These are phyloP conservation scores for Aspergillus cavernicola DNA, from an alignment of 495 filamentous ascomycete genomes.

Conservation along the genomic window DNA sequence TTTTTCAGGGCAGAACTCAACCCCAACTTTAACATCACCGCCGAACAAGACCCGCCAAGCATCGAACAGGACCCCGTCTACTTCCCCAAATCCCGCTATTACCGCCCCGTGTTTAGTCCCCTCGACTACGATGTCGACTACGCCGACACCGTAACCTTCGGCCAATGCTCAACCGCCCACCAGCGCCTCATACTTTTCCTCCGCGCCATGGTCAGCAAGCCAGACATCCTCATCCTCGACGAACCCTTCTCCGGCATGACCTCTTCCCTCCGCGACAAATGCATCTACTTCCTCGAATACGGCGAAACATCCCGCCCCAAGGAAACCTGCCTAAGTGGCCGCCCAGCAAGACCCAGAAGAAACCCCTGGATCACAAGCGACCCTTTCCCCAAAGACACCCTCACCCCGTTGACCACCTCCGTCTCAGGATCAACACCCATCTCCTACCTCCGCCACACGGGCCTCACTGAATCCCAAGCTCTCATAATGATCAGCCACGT, in stretches of 20 bases:
- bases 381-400: too few species aligned
- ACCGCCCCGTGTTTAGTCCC: slow-evolving; percentile 12
- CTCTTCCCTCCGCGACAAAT: slow-evolving; percentile 75
- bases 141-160: slow-evolving; percentile 67
- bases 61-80: slow-evolving; percentile 2
- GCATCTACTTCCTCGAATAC: slow-evolving; percentile 67
- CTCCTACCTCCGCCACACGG: slow-evolving; percentile 20
- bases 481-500: slow-evolving; percentile 85
- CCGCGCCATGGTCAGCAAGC: slow-evolving; percentile 73
- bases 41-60: slow-evolving; percentile 7
- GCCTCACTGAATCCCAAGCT: slow-evolving; percentile 64
- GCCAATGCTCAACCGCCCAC: slow-evolving; percentile 68
- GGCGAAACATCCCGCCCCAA: slow-evolving; percentile 38
- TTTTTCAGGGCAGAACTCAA: slow-evolving; percentile 77
- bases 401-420: too few species aligned
- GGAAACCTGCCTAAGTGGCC: slow-evolving; percentile 4
- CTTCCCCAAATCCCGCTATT: slow-evolving; percentile 9
- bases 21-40: slow-evolving; percentile 30
- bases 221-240: slow-evolving; percentile 87
- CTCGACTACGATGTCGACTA: slow-evolving; percentile 51
- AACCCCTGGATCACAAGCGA: too few species aligned
- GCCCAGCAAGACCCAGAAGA: too few species aligned
- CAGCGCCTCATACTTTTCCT: slow-evolving; percentile 85
- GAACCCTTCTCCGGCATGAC: slow-evolving; percentile 93
- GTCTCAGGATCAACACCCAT: too few species aligned